These are phyloP conservation scores for Trichoderma polysporum DNA, from an alignment of 2,329 filamentous ascomycete genomes.

Conservation along the genomic window DNA sequence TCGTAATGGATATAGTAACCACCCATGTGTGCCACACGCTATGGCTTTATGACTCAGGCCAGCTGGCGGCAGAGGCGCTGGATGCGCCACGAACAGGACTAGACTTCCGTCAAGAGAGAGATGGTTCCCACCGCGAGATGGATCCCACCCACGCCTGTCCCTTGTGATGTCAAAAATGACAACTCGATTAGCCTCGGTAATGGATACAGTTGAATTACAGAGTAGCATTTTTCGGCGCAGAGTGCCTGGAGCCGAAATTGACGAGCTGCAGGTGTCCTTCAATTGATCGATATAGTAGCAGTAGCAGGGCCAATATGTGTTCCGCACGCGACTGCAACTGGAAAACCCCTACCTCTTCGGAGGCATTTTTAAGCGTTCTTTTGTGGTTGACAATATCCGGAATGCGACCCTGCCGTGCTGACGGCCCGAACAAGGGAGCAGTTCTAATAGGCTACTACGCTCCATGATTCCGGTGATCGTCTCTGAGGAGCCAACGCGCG, in stretches of 20 bases:
- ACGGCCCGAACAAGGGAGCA: conserved; percentile 7
- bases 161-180: conserved; percentile 15
- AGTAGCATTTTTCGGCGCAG: neutral
- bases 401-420: neutral
- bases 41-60: conserved; percentile 15
- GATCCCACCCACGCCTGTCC: neutral
- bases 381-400: neutral
- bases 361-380: neutral
- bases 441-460: neutral
- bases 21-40: neutral
- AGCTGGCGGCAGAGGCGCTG: conserved; percentile 17
- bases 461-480: neutral
- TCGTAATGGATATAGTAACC: conserved; percentile 11
- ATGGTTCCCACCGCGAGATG: conserved; percentile 3
- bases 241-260: neutral
- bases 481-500: neutral
- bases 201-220: neutral
- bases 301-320: neutral
- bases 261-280: neutral
- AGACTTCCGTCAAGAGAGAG: neutral
- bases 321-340: conserved; percentile 1
- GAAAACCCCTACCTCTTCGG: neutral
- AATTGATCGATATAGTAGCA: neutral
- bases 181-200: conserved; percentile 5
- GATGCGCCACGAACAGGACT: neutral